Evolutionary conservation across 371 early-diverging fungal species (phyloP).

Genomic region (Mortierella sp.): DNA sequence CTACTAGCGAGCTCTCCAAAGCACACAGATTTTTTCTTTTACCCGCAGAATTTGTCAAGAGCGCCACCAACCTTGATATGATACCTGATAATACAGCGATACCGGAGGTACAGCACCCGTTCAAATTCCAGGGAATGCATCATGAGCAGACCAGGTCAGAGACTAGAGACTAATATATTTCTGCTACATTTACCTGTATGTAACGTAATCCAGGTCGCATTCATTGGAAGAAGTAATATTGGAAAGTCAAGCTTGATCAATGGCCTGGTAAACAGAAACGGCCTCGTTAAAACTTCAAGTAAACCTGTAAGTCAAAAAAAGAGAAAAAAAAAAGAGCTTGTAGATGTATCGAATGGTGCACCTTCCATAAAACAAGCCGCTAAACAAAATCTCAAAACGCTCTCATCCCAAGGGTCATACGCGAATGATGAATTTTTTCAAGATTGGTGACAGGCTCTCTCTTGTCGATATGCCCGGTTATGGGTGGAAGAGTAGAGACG

Average conservation of each 20-base stretch:
- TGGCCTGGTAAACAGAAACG: slow-evolving; percentile 67
- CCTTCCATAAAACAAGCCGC: too few relatives aligned
- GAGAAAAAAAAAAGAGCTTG: not conserved
- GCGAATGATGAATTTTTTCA: slow-evolving; percentile 77
- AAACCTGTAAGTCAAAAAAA: slow-evolving; percentile 65
- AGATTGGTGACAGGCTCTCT: slow-evolving; percentile 65
- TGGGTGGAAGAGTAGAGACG: slow-evolving; percentile 76
- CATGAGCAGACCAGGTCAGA: not conserved
- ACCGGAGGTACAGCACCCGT: slow-evolving; percentile 34
- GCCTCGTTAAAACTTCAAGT: slow-evolving; percentile 78
- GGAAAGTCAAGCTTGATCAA: slow-evolving; percentile 85
- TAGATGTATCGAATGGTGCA: not conserved
- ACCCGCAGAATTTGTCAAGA: slow-evolving; percentile 52
- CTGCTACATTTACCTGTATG: not conserved
- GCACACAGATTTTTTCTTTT: slow-evolving; percentile 46
- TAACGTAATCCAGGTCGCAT: slow-evolving; percentile 64
- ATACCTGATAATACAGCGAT: slow-evolving; percentile 50
- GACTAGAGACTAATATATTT: not conserved
- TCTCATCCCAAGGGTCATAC: slow-evolving; percentile 72
- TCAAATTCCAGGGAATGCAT: not conserved
- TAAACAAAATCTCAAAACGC: too few relatives aligned
- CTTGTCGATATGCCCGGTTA: slow-evolving; percentile 91
- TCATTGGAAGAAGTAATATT: slow-evolving; percentile 85
- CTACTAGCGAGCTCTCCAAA: slow-evolving; percentile 35
- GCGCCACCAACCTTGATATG: slow-evolving; percentile 33